Evolutionary conservation across 1,284 basidiomycete genomes (phyloP), one percentile per base, ranked within the genome.

Genomic region (Trichosporon faecale): DNA sequence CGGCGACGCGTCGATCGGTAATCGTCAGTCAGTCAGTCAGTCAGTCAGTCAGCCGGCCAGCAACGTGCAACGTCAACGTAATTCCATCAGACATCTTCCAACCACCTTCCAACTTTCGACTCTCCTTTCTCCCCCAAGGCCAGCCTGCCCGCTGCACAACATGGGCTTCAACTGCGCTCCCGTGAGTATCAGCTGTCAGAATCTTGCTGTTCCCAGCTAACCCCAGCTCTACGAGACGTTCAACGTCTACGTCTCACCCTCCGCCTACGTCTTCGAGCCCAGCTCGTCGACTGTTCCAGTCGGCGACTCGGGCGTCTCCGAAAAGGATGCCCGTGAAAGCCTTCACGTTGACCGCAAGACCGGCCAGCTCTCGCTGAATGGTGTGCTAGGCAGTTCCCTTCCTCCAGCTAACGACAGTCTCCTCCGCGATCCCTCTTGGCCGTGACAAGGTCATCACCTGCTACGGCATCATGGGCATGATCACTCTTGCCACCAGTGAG

Each of bases 391-490:
- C 2, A 18, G 16, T 18, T 7, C 7, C 23, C 14, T 9, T n/a
- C 9, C 31, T 1, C 8, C 5, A 16, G 44, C 68, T 66, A 12
- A 66, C 44, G 6, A 69, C 76, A 74, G 81, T 79, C 9, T 75
- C 79, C 6, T 70, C 76, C 0, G 76, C 77, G 21, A 79, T 83
- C 11, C 85, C 84, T 0, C 73, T 82, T 4, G 81, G 81, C 0
- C 76, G 79, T 12, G 85, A 86, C 55, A 84, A 84, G 75, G 83
- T 85, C 44, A 82, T 85, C 40, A 83, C 84, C n/a, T 84, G 85
- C 67, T 94, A 93, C 83, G 95, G 94, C 67, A 91, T 97, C 74
- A 85, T 94, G 66, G 95, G 94, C 67, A 86, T 94, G 78, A 90
- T 97, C 75, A 91, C 91, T 21, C 85, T 98, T 69, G 88, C 92